Base-by-base conservation (phyloP, 148 eudicot species). In the Linanthus parryae region DNA sequence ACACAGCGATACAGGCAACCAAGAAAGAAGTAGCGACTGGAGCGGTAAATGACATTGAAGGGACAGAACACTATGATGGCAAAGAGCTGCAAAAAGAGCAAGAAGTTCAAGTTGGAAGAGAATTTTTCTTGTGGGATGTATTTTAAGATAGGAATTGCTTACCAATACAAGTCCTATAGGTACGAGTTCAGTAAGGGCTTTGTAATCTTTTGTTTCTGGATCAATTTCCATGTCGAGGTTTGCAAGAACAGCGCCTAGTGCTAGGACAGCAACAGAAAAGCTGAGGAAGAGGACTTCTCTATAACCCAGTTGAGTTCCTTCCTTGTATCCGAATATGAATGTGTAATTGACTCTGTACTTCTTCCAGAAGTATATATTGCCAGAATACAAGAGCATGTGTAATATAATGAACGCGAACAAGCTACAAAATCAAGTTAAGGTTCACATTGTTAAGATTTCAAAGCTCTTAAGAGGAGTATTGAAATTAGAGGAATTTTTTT, bases 291-390 rank as follows among this genome's bases (percentile, higher is more conserved):
- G n/a, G n/a, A n/a, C n/a, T n/a, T n/a, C n/a, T n/a, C n/a, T n/a
- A n/a, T n/a, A n/a, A 69, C 64, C 64, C 23, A 69, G 21, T 39
- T 63, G 68, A 8, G 64, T 57, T 31, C 68, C 68, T 57, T 53
- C 22, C 46, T 69, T 69, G 51, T 57, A 58, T 2, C 73, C 73
- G 47, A 69, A 53, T 57, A 69, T n/a, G n/a, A n/a, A n/a, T n/a
- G n/a, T n/a, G n/a, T n/a, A n/a, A n/a, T n/a, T n/a, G n/a, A n/a
- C n/a, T 24, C 74, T 49, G 48, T 44, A 63, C 4, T 57, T 30
- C 59, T 46, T 63, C 74, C 74, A 70, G 19, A 52, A 64, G 65
- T 63, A 68, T 58, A 62, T 52, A 34, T 63, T 63, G 14, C 40
- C 73, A 52, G 60, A 56, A 25, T 52, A 58, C 64, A 63, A 36